These are phyloP conservation scores for Trichoderma simmonsii DNA, from an alignment of 2,329 filamentous ascomycete genomes.

Conservation along the genomic window DNA sequence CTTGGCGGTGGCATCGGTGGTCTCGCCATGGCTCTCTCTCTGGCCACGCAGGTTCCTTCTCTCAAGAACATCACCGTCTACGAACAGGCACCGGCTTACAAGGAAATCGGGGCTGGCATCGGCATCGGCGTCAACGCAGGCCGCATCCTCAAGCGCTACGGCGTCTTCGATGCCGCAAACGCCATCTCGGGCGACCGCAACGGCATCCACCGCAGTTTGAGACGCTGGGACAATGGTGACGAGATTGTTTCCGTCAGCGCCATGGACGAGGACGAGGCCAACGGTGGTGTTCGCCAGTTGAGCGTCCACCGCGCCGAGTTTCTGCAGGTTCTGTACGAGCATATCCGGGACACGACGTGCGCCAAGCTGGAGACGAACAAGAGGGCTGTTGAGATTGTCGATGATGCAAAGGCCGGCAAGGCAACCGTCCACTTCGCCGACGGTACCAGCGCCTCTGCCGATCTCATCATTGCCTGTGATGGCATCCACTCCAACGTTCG, in stretches of 20 bases:
- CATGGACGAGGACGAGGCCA: constrained; percentile 8
- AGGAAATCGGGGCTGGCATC: constrained; percentile 11
- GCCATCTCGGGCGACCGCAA: constrained; percentile 16
- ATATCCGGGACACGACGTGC: neutral
- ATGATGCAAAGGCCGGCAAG: neutral
- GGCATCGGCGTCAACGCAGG: constrained; percentile 12
- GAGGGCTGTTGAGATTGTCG: constrained; percentile 4
- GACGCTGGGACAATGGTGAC: constrained; percentile 10
- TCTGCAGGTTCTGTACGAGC: neutral
- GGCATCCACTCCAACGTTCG: constrained; percentile 9
- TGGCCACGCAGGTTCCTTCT: neutral
- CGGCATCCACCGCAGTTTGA: constrained; percentile 7
- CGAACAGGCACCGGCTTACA: constrained; percentile 6
- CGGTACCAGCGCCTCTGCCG: neutral
- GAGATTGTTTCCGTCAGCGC: constrained; percentile 7
- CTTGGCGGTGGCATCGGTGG: constrained; percentile 8
- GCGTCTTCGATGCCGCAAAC: constrained; percentile 3
- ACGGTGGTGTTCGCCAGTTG: constrained; percentile 5
- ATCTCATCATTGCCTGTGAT: constrained; percentile 9
- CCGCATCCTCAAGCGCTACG: constrained; percentile 12
- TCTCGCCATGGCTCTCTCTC: constrained; percentile 4
- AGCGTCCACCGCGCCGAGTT: constrained; percentile 10
- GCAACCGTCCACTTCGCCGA: constrained; percentile 1
- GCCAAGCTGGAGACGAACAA: constrained; percentile 9
- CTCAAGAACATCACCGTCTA: constrained; percentile 11